Base-by-base conservation (phyloP, 352 stramenopile genomes). In the Pythium volutum region DNA sequence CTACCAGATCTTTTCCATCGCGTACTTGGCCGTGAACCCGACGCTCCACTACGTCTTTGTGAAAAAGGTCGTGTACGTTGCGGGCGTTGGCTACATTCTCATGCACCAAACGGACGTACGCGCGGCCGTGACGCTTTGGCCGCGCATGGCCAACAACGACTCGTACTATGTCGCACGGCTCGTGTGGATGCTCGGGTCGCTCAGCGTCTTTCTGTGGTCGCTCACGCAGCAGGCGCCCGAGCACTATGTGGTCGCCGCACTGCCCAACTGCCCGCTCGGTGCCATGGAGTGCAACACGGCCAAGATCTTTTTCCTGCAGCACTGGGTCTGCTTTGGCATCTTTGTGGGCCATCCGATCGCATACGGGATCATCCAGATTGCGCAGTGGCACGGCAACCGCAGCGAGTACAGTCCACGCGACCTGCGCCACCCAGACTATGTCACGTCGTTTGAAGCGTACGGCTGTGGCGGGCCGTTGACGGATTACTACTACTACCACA, bases 401-500 rank as follows among this genome's bases (percentile, higher is more conserved):
- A 47, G 60, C 42, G 70, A 77, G 39, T 77, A 75, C 54, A 64
- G 62, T 6, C 57, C 70, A 22, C 42, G 36, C n/a, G 67, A 74
- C 36, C 41, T 58, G 41, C 60, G 67, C 18, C 34, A 49, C 14
- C 52, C 60, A 10, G 60, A 75, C 38, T 62, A 73, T 18, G 15
- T 75, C 26, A 75, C 70, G 0, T 73, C 60, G 1, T 77, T 77
- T 29, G 70, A 77, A 36, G 64, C 59, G 4, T 77, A 77, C 39
- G 70, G 63, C 41, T 75, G 66, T 18, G 67, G 70, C 10, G 50
- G 60, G 20, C 64, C 70, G n/a, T 18, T 77, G 0, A 59, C 63
- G 6, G 58, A 73, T 5, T 77, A 74, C 46, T 77, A 77, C 59
- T 77, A 77, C 59, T 77, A 77, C 66, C 67, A 73, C 45, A 77